Conservation (phyloP, 345 rosid species). For the Populus deltoides region DNA sequence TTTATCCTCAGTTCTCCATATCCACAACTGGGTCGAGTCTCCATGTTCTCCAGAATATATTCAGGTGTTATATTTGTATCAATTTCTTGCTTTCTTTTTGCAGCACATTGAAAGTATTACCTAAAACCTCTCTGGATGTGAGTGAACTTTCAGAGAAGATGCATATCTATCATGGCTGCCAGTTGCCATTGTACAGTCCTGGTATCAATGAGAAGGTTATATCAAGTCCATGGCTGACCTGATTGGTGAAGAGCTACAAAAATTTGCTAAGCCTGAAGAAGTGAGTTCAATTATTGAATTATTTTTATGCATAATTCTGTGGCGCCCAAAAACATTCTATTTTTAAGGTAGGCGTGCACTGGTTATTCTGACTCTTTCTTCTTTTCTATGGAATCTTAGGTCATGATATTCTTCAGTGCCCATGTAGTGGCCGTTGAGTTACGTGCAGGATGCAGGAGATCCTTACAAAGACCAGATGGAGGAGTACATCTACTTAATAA, state of each 20-base stretch:
- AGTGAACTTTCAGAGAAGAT: slow-evolving; percentile 62
- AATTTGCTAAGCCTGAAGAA: slow-evolving; percentile 69
- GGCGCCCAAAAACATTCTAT: neutral
- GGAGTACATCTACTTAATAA: slow-evolving; percentile 76
- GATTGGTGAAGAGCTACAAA: slow-evolving; percentile 65
- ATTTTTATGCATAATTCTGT: neutral
- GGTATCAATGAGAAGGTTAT: slow-evolving; percentile 90
- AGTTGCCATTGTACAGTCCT: slow-evolving; percentile 68
- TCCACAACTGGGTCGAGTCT: slow-evolving; percentile 95
- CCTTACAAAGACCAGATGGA: slow-evolving; percentile 97
- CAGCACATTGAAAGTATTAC: neutral
- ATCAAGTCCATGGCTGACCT: slow-evolving; percentile 82
- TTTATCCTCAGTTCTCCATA: slow-evolving; percentile 94
- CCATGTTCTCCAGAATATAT: slow-evolving; percentile 66
- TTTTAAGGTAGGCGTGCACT: neutral
- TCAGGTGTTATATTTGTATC: slow-evolving; percentile 42
- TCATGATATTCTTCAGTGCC: slow-evolving; percentile 88
- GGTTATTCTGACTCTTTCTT: slow-evolving; percentile 2
- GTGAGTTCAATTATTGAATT: slow-evolving; percentile 33
- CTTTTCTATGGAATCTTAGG: slow-evolving; percentile 41
- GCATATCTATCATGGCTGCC: slow-evolving; percentile 65
- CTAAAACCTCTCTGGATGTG: slow-evolving; percentile 8
- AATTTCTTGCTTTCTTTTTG: neutral
- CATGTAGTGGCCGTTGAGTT: slow-evolving; percentile 93
- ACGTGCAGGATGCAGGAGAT: slow-evolving; percentile 82